These are phyloP conservation scores for Talaromyces wortmannii DNA, from an alignment of 495 filamentous ascomycete species.

Conservation along the genomic window DNA sequence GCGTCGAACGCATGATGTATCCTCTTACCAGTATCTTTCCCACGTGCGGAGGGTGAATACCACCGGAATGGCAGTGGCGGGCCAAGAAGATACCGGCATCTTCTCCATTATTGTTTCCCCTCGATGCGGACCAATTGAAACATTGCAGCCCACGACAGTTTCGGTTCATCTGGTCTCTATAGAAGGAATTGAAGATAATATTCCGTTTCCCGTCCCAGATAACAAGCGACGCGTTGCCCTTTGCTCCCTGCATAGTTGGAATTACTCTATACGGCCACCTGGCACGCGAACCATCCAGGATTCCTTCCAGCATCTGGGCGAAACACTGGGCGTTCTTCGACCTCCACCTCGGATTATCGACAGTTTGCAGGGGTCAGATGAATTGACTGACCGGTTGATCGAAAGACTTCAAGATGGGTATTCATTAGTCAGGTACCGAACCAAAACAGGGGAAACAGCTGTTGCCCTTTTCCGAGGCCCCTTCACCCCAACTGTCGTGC, in stretches of 20 bases:
- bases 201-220: not conserved
- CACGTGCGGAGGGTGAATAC: slow-evolving; percentile 38
- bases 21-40: slow-evolving; percentile 24
- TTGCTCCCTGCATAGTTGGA: slow-evolving; percentile 36
- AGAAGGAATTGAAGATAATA: slow-evolving; percentile 16
- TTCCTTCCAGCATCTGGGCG: slow-evolving; percentile 8
- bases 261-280: slow-evolving; percentile 31
- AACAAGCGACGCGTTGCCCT: slow-evolving; percentile 20
- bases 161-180: slow-evolving; percentile 32
- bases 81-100: slow-evolving; percentile 16
- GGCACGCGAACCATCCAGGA: slow-evolving; percentile 21
- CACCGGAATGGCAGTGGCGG: slow-evolving; percentile 22
- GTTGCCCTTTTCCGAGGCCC: slow-evolving; percentile 33
- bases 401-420: not conserved
- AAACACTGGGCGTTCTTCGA: slow-evolving; percentile 6
- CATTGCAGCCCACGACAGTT: slow-evolving; percentile 8
- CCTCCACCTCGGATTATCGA: not conserved
- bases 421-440: not conserved
- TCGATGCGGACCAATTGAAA: slow-evolving; percentile 21
- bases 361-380: slow-evolving; percentile 21
- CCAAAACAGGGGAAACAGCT: slow-evolving; percentile 29
- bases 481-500: slow-evolving; percentile 13
- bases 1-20: slow-evolving; percentile 11
- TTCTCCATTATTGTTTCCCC: slow-evolving; percentile 28
- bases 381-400: not conserved